Evolutionary conservation across 2,329 filamentous ascomycete genomes (phyloP).

Genomic region (Rasamsonia emersonii): DNA sequence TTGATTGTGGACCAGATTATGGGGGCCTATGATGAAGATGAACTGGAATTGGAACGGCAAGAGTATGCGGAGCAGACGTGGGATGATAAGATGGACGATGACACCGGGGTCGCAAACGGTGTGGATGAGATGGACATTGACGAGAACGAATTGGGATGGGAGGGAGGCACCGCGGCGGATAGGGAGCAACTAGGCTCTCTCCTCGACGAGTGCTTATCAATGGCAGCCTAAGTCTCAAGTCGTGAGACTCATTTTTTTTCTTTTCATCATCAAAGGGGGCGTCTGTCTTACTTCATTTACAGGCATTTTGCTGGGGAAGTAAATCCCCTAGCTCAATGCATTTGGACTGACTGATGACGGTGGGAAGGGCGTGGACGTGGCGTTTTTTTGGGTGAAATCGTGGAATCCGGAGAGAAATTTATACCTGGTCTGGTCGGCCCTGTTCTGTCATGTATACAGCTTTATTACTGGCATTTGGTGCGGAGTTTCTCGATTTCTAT

Average conservation of each 20-base stretch:
- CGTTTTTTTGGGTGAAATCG: constrained; percentile 7
- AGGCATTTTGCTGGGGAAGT: too few species aligned
- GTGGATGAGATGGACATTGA: constrained; percentile 34
- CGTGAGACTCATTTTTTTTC: constrained; percentile 5
- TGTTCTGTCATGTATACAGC: too few species aligned
- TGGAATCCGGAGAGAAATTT: constrained; percentile 2
- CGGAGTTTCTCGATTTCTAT: constrained; percentile 14
- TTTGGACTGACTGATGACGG: too few species aligned
- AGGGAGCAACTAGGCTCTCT: constrained; percentile 29
- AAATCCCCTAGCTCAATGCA: too few species aligned
- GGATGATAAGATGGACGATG: constrained; percentile 3
- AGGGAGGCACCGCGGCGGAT: constrained; percentile 27
- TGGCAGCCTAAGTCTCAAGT: constrained; percentile 25
- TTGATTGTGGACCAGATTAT: constrained; percentile 62
- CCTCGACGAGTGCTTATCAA: constrained; percentile 34
- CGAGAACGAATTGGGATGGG: constrained; percentile 30
- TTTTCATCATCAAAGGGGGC: constrained; percentile 2
- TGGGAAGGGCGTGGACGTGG: neutral
- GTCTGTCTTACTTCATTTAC: constrained; percentile 2
- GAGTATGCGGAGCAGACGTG: constrained; percentile 18
- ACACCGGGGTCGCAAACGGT: constrained; percentile 14
- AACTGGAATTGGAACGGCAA: constrained; percentile 49
- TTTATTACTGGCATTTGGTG: constrained; percentile 20
- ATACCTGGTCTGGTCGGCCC: too few species aligned
- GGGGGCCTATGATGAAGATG: constrained; percentile 64